Conservation (phyloP, 805 yeast genomes). For the Metschnikowia cerradonensis region DNA sequence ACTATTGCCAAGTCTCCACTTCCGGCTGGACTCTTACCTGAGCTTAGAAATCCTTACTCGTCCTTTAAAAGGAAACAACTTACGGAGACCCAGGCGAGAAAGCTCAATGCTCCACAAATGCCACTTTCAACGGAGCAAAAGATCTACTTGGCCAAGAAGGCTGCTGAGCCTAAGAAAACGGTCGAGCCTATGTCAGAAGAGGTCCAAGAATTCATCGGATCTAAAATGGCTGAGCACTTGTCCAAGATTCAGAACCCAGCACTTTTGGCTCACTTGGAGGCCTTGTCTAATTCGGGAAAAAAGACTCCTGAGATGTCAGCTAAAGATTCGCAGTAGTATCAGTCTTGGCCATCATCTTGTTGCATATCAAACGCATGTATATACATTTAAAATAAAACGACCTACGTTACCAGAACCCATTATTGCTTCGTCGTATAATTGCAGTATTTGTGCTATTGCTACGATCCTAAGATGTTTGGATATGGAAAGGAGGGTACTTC, state of each 20-base stretch:
- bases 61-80: slow-evolving; percentile 54
- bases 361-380: slow-evolving; percentile 11
- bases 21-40: slow-evolving; percentile 60
- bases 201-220: slow-evolving; percentile 52
- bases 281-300: slow-evolving; percentile 22
- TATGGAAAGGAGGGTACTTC: not conserved
- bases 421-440: too few relatives aligned
- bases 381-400: slow-evolving; percentile 5
- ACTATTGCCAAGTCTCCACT: slow-evolving; percentile 63
- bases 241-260: slow-evolving; percentile 33
- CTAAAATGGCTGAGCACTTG: slow-evolving; percentile 41
- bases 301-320: not conserved
- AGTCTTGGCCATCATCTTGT: not conserved
- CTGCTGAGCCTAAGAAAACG: slow-evolving; percentile 31
- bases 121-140: slow-evolving; percentile 64
- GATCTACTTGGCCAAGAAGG: slow-evolving; percentile 55
- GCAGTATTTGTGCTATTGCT: not conserved
- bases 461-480: not conserved
- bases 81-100: slow-evolving; percentile 58
- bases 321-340: not conserved
- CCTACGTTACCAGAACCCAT: not conserved
- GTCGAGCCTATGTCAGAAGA: slow-evolving; percentile 45
- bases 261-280: slow-evolving; percentile 37
- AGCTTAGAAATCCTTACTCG: slow-evolving; percentile 75
- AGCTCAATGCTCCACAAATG: slow-evolving; percentile 68